Percentiles rank a stretch among this genome's conserved stretches.
These are phyloP conservation scores for Dichotomocladium elegans DNA, from an alignment of 371 early-diverging fungal species.

Conservation along the genomic window DNA sequence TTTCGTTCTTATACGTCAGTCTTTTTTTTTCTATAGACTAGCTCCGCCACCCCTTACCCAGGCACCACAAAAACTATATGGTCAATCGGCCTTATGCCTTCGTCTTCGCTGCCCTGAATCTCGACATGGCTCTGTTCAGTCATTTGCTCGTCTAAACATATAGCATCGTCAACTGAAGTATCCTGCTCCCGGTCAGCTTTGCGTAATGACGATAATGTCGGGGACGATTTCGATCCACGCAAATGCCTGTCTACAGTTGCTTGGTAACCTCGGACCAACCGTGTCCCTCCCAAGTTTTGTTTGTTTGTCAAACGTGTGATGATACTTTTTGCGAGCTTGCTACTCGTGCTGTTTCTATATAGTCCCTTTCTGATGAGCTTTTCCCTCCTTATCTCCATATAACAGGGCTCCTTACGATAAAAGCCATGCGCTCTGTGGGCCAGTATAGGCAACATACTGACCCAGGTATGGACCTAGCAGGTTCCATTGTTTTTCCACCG, in stretches of 20 bases:
- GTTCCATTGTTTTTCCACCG: slow-evolving; percentile 58
- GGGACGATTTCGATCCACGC: slow-evolving; percentile 5
- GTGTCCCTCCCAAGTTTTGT: slow-evolving; percentile 63
- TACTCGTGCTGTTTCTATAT: slow-evolving; percentile 35
- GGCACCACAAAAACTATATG: slow-evolving; percentile 79
- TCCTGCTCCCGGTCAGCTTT: neutral
- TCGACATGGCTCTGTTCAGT: slow-evolving; percentile 57
- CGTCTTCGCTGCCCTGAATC: slow-evolving; percentile 22
- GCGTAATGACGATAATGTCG: neutral
- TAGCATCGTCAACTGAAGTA: slow-evolving; percentile 7
- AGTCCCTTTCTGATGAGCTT: neutral
- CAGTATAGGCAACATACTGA: slow-evolving; percentile 70
- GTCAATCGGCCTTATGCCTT: slow-evolving; percentile 61
- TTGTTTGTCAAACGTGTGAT: slow-evolving; percentile 63
- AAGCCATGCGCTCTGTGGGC: slow-evolving; percentile 60
- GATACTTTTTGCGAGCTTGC: slow-evolving; percentile 73
- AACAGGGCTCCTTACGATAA: slow-evolving; percentile 46
- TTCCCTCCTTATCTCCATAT: neutral
- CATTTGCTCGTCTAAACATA: slow-evolving; percentile 25
- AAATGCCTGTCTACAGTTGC: slow-evolving; percentile 55
- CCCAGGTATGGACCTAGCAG: slow-evolving; percentile 75
- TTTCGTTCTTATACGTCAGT: neutral
- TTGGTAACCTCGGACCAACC: slow-evolving; percentile 70
- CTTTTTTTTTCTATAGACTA: too few relatives aligned
- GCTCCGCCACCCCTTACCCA: slow-evolving; percentile 42